Percentiles rank a stretch among this genome's conserved stretches.
Evolutionary conservation across 805 yeast genomes (phyloP).

Genomic region (Metschnikowia peoriensis): DNA sequence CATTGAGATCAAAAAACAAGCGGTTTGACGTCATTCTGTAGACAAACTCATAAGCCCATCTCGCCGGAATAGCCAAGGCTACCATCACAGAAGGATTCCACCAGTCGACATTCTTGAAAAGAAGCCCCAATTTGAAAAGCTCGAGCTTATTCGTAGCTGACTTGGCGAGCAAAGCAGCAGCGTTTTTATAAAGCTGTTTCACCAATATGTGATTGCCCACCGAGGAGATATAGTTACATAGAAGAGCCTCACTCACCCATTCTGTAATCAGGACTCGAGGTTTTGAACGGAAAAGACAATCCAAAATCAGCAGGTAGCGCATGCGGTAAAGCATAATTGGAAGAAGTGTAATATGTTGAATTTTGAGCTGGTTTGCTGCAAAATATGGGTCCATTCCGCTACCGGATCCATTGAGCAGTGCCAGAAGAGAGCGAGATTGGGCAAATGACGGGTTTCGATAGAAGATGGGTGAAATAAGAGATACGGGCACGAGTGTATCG

Average conservation of each 20-base stretch:
- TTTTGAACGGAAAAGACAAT: conserved; percentile 24
- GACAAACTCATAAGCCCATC: conserved; percentile 38
- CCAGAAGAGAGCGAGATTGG: neutral
- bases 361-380: conserved; percentile 32
- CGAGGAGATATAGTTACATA: conserved; percentile 37
- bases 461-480: conserved; percentile 27
- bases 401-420: neutral
- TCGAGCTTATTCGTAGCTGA: neutral
- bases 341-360: conserved; percentile 37
- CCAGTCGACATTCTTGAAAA: conserved; percentile 26
- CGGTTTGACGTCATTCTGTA: conserved; percentile 34
- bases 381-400: neutral
- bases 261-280: conserved; percentile 6
- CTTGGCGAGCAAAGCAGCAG: neutral
- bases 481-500: conserved; percentile 36
- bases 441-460: neutral
- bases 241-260: conserved; percentile 34
- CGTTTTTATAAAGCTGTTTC: conserved; percentile 17
- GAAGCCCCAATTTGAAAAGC: neutral
- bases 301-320: conserved; percentile 32
- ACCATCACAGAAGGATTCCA: conserved; percentile 33
- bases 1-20: conserved; percentile 28
- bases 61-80: conserved; percentile 31
- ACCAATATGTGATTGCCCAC: conserved; percentile 35
- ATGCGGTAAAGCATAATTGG: conserved; percentile 39